Evolutionary conservation across 1,284 basidiomycete genomes (phyloP), one percentile per base, ranked within the genome.

Genomic region (Ustilago shanxiensis): DNA sequence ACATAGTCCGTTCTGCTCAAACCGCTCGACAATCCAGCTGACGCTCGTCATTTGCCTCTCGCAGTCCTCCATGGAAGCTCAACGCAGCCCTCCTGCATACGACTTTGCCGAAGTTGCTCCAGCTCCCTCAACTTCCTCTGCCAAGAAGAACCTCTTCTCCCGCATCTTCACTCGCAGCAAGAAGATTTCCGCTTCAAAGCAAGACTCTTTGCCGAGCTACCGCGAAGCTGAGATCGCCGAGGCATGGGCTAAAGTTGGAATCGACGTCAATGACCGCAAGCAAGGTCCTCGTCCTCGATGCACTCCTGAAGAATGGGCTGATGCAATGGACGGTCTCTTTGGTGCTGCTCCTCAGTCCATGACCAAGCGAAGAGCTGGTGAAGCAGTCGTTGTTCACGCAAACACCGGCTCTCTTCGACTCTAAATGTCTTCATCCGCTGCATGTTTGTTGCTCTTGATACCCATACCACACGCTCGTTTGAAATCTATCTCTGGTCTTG

Each of bases 221-320:
- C 67, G 69, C 33, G 72, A 78, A 16, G 50, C 56, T 20, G 65
- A 72, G 47, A 37, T 78, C n/a, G 55, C 54, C 13, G 41, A 55
- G 20, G 56, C 72, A 0, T 78, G 76, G 76, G 68, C 72, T 20
- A 55, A 68, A 24, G 47, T 78, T 11, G 76, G 76, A 18, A 72
- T 78, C 39, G 68, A 78, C 28, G 20, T 78, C 57, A 62, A 78
- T 60, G 52, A 78, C 31, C 62, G 63, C 52, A 68, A 55, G 50
- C 67, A 71, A 2, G 76, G 72, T 5, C 76, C 76, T 18, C 45
- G 50, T 8, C 76, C 76, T 16, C 22, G 68, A 4, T 78, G 76
- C 55, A 78, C 76, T 1, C 76, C 76, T 0, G 63, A 74, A 8
- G 68, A 78, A 31, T 57, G 49, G 66, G 22, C 66, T 11, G 10